phyloP scores from a whole-genome alignment of 2,329 filamentous ascomycete species.

The Paracorniculantispora psalliotae region DNA sequence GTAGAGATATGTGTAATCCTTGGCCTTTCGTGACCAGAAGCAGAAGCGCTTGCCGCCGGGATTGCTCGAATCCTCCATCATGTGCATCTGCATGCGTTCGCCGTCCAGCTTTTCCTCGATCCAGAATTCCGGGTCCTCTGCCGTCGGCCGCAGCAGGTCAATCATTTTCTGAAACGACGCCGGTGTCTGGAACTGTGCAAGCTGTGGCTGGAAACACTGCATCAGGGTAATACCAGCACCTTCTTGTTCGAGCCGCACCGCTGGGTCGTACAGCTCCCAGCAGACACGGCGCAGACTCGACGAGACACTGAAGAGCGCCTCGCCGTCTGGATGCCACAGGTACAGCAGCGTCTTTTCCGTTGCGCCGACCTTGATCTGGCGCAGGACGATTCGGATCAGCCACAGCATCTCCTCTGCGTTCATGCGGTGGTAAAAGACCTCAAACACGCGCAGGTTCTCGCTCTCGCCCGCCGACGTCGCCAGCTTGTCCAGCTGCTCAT shows the following conservation, averaged over 20 bases:
- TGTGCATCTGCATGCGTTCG: slow-evolving; percentile 95
- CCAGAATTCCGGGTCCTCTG: slow-evolving; percentile 78
- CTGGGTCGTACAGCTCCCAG: slow-evolving; percentile 81
- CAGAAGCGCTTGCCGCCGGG: slow-evolving; percentile 69
- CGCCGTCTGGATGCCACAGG: slow-evolving; percentile 74
- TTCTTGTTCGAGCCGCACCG: slow-evolving; percentile 66
- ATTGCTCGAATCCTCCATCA: slow-evolving; percentile 64
- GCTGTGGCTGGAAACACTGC: slow-evolving; percentile 94
- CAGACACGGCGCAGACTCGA: slow-evolving; percentile 87
- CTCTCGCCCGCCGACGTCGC: slow-evolving; percentile 72
- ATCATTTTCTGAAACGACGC: slow-evolving; percentile 75
- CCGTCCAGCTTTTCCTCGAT: slow-evolving; percentile 98
- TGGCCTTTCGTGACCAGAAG: slow-evolving; percentile 95
- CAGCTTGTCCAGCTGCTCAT: slow-evolving; percentile 74
- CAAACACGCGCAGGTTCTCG: slow-evolving; percentile 76
- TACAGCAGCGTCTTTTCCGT: slow-evolving; percentile 86
- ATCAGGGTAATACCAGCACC: slow-evolving; percentile 74
- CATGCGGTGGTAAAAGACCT: slow-evolving; percentile 84
- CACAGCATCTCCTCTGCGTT: slow-evolving; percentile 90
- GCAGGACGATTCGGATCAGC: slow-evolving; percentile 89
- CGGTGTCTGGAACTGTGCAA: slow-evolving; percentile 86
- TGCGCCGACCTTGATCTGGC: slow-evolving; percentile 68
- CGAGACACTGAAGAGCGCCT: slow-evolving; percentile 79
- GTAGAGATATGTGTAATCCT: slow-evolving; percentile 94
- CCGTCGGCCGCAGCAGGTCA: slow-evolving; percentile 56